Percentiles rank a stretch among this genome's conserved stretches.
Conservation (phyloP, 2,329 filamentous ascomycete species). For the Aureobasidium namibiae region DNA sequence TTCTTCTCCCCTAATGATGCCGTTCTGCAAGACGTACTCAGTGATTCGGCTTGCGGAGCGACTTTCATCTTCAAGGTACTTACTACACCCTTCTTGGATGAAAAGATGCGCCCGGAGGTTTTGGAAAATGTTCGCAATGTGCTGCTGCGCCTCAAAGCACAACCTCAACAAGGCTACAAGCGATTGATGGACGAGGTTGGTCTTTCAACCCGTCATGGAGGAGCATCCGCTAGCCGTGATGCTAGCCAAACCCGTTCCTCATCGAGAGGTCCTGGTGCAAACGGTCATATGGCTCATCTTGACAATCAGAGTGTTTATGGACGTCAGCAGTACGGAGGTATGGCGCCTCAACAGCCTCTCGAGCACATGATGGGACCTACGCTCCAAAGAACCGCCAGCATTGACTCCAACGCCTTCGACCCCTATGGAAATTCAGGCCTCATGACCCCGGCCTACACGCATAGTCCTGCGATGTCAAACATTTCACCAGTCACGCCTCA, state of each 20-base stretch:
- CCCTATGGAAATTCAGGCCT: constrained; percentile 31
- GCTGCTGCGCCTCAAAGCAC: constrained; percentile 80
- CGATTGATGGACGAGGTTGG: constrained; percentile 98
- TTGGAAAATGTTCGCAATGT: constrained; percentile 89
- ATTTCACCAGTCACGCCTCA: constrained; percentile 37
- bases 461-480: constrained; percentile 28
- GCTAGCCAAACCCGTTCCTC: constrained; percentile 23
- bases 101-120: constrained; percentile 77
- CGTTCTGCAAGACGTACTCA: constrained; percentile 79
- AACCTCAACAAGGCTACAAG: constrained; percentile 94
- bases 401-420: constrained; percentile 42
- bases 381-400: constrained; percentile 40
- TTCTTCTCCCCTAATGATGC: constrained; percentile 88
- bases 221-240: constrained; percentile 28
- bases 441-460: constrained; percentile 27
- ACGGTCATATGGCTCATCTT: constrained; percentile 26
- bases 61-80: constrained; percentile 98
- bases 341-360: constrained; percentile 29
- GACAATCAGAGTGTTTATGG: constrained; percentile 26
- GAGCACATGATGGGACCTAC: constrained; percentile 28
- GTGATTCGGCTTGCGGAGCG: constrained; percentile 83
- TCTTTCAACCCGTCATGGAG: constrained; percentile 53
- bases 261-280: constrained; percentile 25
- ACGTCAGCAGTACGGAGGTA: constrained; percentile 28
- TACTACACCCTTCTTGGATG: constrained; percentile 95